Base-by-base conservation (phyloP, 176 grass and related monocot species). In the Zoysia pacifica region DNA sequence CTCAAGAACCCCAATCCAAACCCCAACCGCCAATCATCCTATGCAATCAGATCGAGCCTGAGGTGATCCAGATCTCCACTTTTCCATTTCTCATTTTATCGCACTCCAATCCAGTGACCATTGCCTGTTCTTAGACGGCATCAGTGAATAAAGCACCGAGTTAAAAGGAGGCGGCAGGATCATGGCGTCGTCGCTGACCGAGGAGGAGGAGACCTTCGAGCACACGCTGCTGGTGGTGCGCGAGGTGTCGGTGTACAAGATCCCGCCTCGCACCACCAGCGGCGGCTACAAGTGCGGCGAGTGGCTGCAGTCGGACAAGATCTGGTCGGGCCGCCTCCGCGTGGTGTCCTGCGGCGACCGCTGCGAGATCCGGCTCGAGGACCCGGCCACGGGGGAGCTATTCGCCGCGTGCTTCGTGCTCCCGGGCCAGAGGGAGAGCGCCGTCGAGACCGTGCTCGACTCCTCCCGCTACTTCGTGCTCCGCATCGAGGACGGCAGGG, bases 231-330 rank as follows among this genome's bases (percentile, higher is more conserved):
- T 99, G 58, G 93, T 99, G 84, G 92, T 99, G 86, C 93, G 97
- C 0, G 97, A 99, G 86, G 97, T 95, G 56, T 87, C 84, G 36
- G 93, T 93, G 75, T 99, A 93, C 86, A 95, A 99, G 90, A 99
- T 99, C 84, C 93, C 92, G 59, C 92, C 97, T 14, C 90, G 97
- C 65, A 85, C 74, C 82, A 93, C 86, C 74, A 95, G 92, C 55
- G 97, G 97, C 60, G 97, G 97, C 66, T 95, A 99, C 93, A 99
- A 99, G 79, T 99, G 93, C 59, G 97, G 97, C 35, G 97, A 99
- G 88, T 99, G 97, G 97, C 90, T 95, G 49, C 92, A 99, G 79
- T 90, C 97, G 39, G 90, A 99, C 79, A 94, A 89, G 92, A 99
- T 99, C 88, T 99, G 96, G 96, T 88, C 90, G 40, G 96, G 96